These are phyloP conservation scores for Colletotrichum sp. DNA, from an alignment of 2,329 filamentous ascomycete genomes.

Conservation along the genomic window DNA sequence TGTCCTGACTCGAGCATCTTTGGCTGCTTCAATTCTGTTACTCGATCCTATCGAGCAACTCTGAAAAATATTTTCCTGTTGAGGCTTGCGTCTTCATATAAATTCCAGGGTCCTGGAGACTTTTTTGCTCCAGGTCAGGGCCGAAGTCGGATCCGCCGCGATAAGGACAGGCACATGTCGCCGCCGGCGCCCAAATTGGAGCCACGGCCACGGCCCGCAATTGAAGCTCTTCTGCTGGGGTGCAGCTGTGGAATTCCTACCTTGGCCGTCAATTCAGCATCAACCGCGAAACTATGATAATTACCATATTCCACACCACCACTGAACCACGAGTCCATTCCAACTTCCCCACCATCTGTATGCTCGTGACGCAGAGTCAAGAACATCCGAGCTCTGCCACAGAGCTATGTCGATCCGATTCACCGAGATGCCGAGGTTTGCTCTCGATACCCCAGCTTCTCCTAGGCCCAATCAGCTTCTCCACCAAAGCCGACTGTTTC, in stretches of 20 bases:
- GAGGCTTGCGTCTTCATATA: neutral
- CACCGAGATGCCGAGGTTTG: constrained; percentile 19
- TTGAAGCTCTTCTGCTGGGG: neutral
- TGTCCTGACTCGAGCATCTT: neutral
- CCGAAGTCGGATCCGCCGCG: constrained; percentile 11
- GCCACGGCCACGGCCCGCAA: constrained; percentile 1
- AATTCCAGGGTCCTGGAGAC: neutral
- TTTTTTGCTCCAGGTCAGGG: neutral
- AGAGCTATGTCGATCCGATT: neutral
- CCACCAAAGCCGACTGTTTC: constrained; percentile 10
- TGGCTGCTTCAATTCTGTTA: neutral
- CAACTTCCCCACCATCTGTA: neutral
- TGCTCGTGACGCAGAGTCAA: neutral
- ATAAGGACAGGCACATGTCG: constrained; percentile 7
- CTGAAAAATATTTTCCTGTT: neutral
- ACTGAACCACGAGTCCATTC: neutral
- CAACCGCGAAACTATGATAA: neutral
- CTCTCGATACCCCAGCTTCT: neutral
- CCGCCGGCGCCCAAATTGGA: constrained; percentile 1
- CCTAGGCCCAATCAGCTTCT: constrained; percentile 1
- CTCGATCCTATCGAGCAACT: constrained; percentile 2
- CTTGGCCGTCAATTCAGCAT: neutral
- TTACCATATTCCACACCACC: neutral
- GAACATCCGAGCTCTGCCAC: neutral
- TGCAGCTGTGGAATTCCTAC: neutral